Conservation (phyloP, 306 rosid species). For the Cucurbita maxima region DNA sequence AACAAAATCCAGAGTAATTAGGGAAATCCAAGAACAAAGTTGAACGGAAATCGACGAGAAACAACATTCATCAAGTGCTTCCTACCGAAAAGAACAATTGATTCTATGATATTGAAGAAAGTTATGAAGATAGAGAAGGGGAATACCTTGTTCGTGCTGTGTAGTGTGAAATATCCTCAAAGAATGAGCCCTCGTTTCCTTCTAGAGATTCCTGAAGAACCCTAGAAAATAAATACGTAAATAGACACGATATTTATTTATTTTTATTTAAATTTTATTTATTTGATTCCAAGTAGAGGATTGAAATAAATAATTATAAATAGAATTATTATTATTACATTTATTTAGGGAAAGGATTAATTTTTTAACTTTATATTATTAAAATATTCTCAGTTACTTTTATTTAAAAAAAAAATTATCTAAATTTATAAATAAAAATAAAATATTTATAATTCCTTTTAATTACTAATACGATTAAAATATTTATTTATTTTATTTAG, state of each 20-base stretch:
- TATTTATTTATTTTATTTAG: too few relatives aligned
- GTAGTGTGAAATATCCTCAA: background rate
- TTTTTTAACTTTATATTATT: too few relatives aligned
- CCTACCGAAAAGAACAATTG: background rate
- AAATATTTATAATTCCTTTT: too few relatives aligned
- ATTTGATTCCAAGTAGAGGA: too few relatives aligned
- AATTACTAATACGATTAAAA: too few relatives aligned
- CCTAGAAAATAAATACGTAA: background rate
- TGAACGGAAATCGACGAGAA: background rate
- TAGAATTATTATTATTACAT: too few relatives aligned
- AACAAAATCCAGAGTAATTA: background rate
- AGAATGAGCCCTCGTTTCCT: background rate
- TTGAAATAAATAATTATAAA: too few relatives aligned
- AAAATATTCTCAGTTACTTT: too few relatives aligned
- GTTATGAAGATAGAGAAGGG: background rate
- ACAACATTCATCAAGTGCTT: background rate
- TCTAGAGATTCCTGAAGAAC: background rate
- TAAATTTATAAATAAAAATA: too few relatives aligned
- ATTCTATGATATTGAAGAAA: background rate
- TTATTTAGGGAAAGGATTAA: too few relatives aligned
- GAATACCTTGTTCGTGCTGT: background rate
- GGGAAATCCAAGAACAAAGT: background rate
- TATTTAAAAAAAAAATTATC: too few relatives aligned
- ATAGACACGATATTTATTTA: background rate
- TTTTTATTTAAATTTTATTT: background rate